Percentiles rank a stretch among this genome's conserved stretches.
phyloP scores from a whole-genome alignment of 306 rosid genomes.

The Begonia peltatifolia region DNA sequence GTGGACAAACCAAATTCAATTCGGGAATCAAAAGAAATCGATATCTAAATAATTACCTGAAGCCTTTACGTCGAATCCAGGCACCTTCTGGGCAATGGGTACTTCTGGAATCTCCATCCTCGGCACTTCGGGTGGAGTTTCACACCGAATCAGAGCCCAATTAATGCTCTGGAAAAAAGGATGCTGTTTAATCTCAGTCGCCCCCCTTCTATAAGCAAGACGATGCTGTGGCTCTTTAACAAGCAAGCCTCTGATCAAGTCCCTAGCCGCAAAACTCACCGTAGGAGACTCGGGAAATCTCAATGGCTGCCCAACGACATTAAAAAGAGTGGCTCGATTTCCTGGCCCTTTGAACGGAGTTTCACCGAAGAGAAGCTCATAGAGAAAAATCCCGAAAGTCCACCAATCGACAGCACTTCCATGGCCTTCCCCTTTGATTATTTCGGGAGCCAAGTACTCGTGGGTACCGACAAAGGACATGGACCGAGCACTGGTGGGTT shows the following conservation, averaged over 20 bases:
- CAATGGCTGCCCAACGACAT: conserved; percentile 76
- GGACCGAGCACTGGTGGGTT: conserved; percentile 4
- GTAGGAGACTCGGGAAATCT: conserved; percentile 70
- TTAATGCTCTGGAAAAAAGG: conserved; percentile 74
- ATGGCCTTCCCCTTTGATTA: conserved; percentile 19
- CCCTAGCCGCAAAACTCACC: conserved; percentile 85
- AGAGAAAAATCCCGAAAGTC: no score
- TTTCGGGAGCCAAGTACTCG: conserved; percentile 80
- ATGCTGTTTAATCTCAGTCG: conserved; percentile 70
- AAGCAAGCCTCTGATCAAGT: conserved; percentile 70
- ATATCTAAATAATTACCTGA: conserved; percentile 75
- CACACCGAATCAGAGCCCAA: conserved; percentile 81
- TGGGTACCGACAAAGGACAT: conserved; percentile 22
- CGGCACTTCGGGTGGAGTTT: conserved; percentile 63
- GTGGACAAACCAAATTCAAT: conserved; percentile 1
- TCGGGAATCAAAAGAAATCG: conserved; percentile 56
- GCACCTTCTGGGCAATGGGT: conserved; percentile 27
- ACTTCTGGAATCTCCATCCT: conserved; percentile 11
- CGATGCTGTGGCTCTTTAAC: conserved; percentile 89
- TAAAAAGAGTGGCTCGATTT: conserved; percentile 20
- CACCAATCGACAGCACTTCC: no score
- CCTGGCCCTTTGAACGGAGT: no score
- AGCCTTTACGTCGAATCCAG: conserved; percentile 50
- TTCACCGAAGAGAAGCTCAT: no score
- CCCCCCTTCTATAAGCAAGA: conserved; percentile 76